Evolutionary conservation across 2,329 filamentous ascomycete genomes (phyloP), one percentile per base, ranked within the genome.

Genomic region (Leptodontidium sp.): DNA sequence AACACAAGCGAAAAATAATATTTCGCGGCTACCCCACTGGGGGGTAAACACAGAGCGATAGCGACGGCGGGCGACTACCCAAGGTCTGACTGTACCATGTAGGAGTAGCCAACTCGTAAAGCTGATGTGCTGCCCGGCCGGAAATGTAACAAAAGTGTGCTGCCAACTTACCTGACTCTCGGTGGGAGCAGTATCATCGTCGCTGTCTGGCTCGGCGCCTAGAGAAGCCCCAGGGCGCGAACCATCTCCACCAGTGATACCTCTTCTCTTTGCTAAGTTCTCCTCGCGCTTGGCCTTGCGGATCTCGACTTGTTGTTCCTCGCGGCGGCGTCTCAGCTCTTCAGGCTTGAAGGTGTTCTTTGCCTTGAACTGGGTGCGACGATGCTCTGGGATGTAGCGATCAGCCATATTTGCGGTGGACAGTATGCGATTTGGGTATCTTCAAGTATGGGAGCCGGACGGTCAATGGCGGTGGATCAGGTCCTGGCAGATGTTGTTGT

Each of bases 311-410:
- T 98, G 96, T 83, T 98, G 94, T 84, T 99, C 96, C 82, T 99
- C 96, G 80, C 96, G 96, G 81, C 96, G 96, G 79, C 96, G 94
- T 81, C 96, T 93, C 75, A 99, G 91, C 86, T 99, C 96, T 82
- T 99, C 96, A 78, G 95, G 95, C 90, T 98, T 98, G 88, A 99
- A 98, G 79, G 93, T 93, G 84, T 93, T 95, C 89, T 98, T 98
- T 66, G 96, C 96, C 91, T 99, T 99, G 91, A 97, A 99, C 86
- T 97, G 94, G 75, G 93, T 98, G 81, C 96, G 94, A 82, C 96
- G 94, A 87, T 99, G 96, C 86, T 99, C 96, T 82, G 96, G 96
- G 80, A 99, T 99, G 86, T 98, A 99, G 79, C 96, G 93, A 83
- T 99, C 96, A 82, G 96, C 92, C 96, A 99, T 99, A 65, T 53